These are phyloP conservation scores for Trametes meyenii DNA, from an alignment of 768 basidiomycete species.

Conservation along the genomic window DNA sequence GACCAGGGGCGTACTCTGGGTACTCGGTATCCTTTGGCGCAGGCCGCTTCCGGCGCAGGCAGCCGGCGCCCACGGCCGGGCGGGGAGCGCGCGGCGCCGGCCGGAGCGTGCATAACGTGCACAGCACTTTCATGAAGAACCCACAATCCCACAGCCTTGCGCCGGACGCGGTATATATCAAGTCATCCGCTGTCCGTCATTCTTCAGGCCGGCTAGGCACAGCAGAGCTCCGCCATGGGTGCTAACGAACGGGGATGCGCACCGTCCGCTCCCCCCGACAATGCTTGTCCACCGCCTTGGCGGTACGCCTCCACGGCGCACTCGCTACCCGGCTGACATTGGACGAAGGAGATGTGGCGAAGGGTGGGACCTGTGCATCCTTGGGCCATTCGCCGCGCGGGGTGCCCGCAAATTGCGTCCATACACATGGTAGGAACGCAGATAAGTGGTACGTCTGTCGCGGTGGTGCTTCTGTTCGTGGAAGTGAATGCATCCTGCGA, in stretches of 20 bases:
- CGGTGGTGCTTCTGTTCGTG: conserved; percentile 4
- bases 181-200: conserved; percentile 5
- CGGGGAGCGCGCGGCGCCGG: background rate
- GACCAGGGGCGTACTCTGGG: background rate
- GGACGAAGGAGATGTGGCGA: background rate
- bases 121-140: conserved; percentile 13
- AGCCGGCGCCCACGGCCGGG: background rate
- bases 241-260: background rate
- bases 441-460: conserved; percentile 1
- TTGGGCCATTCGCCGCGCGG: background rate
- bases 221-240: background rate
- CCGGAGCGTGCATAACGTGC: conserved; percentile 9
- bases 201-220: background rate
- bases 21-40: conserved; percentile 1
- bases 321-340: background rate
- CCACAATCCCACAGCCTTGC: conserved; percentile 11
- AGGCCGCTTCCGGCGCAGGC: too few relatives aligned
- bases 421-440: background rate
- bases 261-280: background rate
- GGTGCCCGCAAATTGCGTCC: background rate
- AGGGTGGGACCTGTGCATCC: background rate
- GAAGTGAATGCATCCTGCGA: background rate
- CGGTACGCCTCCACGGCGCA: background rate
- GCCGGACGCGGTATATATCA: conserved; percentile 16
- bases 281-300: conserved; percentile 1